Percentiles rank a stretch among this genome's conserved stretches.
Evolutionary conservation across 2,329 filamentous ascomycete species (phyloP).

Genomic region (Rutstroemia sydowiana): DNA sequence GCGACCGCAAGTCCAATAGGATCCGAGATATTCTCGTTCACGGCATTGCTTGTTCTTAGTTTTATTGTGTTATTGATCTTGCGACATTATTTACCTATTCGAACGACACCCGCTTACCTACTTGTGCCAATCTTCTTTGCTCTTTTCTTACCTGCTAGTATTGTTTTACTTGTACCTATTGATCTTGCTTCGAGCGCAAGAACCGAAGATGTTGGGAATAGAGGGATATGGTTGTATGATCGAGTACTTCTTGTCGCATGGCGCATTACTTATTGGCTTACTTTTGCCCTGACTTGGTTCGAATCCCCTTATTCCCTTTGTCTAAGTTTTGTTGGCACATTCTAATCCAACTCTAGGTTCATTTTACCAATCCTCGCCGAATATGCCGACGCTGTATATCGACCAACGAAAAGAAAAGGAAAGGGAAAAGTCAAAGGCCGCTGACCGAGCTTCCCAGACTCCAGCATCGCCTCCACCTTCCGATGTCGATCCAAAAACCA

Average conservation of each 20-base stretch:
- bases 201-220: conserved; percentile 59
- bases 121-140: conserved; percentile 91
- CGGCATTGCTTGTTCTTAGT: conserved; percentile 68
- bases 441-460: not conserved
- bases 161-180: conserved; percentile 87
- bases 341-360: conserved; percentile 47
- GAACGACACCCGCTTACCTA: conserved; percentile 83
- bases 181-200: conserved; percentile 83
- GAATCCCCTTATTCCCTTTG: conserved; percentile 16
- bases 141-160: conserved; percentile 85
- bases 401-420: conserved; percentile 31
- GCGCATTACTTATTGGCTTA: conserved; percentile 96
- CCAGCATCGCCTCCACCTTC: not conserved
- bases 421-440: not conserved
- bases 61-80: conserved; percentile 74
- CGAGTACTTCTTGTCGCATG: conserved; percentile 76
- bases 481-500: conserved; percentile 2
- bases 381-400: conserved; percentile 89
- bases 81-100: conserved; percentile 83
- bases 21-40: conserved; percentile 69
- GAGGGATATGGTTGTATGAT: conserved; percentile 82
- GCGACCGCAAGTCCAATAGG: conserved; percentile 58
- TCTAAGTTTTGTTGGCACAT: not conserved
- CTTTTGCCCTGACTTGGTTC: conserved; percentile 89
- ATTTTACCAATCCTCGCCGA: conserved; percentile 90